Conservation (phyloP, 2,329 filamentous ascomycete genomes). For the Cladorrhinum sp. region DNA sequence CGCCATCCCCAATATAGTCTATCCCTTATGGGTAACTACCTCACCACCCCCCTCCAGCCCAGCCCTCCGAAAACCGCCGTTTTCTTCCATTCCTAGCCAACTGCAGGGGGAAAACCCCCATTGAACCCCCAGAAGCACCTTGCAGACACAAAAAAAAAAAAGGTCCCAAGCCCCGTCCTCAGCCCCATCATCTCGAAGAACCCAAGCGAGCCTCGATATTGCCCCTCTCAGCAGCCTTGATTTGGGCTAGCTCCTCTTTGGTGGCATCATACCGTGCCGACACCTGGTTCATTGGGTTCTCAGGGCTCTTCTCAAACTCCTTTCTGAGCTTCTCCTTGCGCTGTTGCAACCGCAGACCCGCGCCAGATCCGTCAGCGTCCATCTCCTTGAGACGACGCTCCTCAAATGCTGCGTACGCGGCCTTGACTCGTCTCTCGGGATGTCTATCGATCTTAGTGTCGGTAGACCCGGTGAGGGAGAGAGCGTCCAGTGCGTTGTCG, state of each 20-base stretch:
- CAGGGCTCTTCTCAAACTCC: conserved; percentile 91
- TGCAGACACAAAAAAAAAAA: not conserved
- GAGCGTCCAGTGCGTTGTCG: conserved; percentile 87
- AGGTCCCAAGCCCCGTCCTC: not conserved
- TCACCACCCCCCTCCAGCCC: conserved; percentile 10
- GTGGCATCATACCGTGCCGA: conserved; percentile 71
- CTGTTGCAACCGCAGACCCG: conserved; percentile 77
- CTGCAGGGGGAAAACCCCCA: conserved; percentile 10
- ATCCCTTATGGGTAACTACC: not conserved
- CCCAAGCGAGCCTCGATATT: conserved; percentile 73
- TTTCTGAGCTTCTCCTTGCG: conserved; percentile 79
- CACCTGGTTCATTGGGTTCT: conserved; percentile 93
- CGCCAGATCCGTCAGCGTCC: conserved; percentile 69
- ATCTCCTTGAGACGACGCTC: conserved; percentile 80
- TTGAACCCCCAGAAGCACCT: not conserved
- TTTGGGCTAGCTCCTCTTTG: conserved; percentile 68
- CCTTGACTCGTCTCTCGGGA: conserved; percentile 82
- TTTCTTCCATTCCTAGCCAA: conserved; percentile 15
- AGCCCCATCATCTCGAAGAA: conserved; percentile 22
- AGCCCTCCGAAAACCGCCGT: conserved; percentile 1
- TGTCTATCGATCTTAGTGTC: conserved; percentile 78
- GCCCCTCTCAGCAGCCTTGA: conserved; percentile 63
- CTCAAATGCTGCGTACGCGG: conserved; percentile 79
- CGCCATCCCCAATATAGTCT: not conserved
- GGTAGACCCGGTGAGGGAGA: conserved; percentile 59